A percentile compares a stretch with the other conserved stretches of the same genome.
phyloP scores from a whole-genome alignment of 306 rosid genomes.

The Glycine soja region DNA sequence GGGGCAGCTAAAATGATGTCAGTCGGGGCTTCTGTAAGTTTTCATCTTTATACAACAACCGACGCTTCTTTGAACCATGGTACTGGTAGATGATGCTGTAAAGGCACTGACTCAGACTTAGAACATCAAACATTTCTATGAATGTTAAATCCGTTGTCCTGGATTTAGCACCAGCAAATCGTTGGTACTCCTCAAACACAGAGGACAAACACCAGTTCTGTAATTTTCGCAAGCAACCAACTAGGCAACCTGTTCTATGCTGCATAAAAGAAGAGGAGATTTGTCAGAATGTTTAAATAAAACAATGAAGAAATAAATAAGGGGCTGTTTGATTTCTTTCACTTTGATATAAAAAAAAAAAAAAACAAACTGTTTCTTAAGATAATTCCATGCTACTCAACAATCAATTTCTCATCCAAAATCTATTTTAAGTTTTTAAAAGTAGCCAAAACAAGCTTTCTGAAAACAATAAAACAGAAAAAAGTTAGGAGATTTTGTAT shows the following conservation, averaged over 20 bases:
- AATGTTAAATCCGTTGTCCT: constrained; percentile 74
- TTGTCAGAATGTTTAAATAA: not conserved
- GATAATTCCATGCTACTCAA: not conserved
- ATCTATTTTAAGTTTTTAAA: not conserved
- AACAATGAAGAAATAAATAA: not conserved
- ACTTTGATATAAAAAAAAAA: not conserved
- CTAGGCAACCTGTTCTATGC: constrained; percentile 94
- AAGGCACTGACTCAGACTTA: constrained; percentile 80
- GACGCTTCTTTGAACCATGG: constrained; percentile 84
- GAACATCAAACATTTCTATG: constrained; percentile 68
- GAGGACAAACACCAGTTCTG: constrained; percentile 95
- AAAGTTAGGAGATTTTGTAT: not conserved
- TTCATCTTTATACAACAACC: constrained; percentile 76
- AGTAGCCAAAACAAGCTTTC: not conserved
- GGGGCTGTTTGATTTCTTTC: not conserved
- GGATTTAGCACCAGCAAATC: constrained; percentile 78
- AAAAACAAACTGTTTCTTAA: not conserved
- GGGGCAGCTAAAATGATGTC: constrained; percentile 53
- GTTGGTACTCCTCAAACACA: constrained; percentile 85
- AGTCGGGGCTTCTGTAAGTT: constrained; percentile 73
- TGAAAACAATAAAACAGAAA: not conserved
- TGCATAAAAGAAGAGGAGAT: constrained; percentile 46
- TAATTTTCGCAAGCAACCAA: constrained; percentile 88
- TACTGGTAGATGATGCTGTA: constrained; percentile 91
- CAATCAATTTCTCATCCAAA: not conserved